These are phyloP conservation scores for Solanum phureja DNA, from an alignment of 257 asterid species.

Conservation along the genomic window DNA sequence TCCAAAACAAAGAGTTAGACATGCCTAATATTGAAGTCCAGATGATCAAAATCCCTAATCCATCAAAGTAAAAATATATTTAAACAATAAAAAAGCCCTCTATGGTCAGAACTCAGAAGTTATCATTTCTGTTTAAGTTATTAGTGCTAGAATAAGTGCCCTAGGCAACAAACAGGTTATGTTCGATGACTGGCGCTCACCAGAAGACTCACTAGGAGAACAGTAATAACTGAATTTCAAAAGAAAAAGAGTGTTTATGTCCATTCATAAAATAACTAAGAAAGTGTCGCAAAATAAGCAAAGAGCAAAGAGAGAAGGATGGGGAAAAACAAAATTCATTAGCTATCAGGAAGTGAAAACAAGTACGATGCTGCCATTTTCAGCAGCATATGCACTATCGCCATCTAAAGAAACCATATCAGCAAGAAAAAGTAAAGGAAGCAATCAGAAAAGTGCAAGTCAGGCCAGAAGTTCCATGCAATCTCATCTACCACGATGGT, in stretches of 20 bases:
- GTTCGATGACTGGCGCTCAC: not conserved
- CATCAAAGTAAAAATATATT: not conserved
- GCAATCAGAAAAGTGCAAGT: not conserved
- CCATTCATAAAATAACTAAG: not conserved
- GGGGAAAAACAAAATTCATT: not conserved
- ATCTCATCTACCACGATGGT: not conserved
- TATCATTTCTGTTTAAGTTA: not conserved
- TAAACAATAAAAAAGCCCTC: not conserved
- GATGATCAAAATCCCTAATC: not conserved
- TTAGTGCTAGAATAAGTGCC: not conserved
- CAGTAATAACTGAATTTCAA: not conserved
- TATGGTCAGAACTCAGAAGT: not conserved
- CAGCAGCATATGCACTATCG: not conserved
- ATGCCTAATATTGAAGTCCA: not conserved
- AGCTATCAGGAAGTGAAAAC: not conserved
- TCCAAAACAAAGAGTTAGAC: not conserved
- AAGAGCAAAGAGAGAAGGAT: not conserved
- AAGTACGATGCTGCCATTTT: not conserved
- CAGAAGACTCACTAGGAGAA: not conserved
- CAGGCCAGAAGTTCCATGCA: not conserved
- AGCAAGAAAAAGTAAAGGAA: not conserved
- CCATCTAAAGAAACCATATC: not conserved
- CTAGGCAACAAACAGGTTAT: not conserved
- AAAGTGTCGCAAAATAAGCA: not conserved
- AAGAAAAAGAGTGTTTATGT: not conserved